phyloP scores from a whole-genome alignment of 495 filamentous ascomycete species.

The Xylaria acuta region DNA sequence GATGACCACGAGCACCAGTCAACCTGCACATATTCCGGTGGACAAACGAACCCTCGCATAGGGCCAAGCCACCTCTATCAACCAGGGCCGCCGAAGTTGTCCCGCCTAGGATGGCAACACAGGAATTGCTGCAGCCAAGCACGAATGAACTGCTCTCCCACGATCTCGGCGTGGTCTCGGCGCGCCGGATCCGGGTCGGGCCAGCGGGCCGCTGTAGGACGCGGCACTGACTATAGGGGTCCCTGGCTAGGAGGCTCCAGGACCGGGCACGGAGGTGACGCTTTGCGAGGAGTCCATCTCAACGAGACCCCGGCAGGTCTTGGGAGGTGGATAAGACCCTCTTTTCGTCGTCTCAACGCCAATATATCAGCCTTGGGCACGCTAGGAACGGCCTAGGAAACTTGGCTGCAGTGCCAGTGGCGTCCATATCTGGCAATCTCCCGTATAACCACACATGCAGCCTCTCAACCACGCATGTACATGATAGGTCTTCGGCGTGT shows the following conservation, averaged over 20 bases:
- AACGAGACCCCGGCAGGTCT: background rate
- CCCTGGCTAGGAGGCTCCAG: background rate
- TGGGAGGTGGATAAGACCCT: slow-evolving; percentile 25
- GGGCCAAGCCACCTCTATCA: slow-evolving; percentile 24
- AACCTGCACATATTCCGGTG: slow-evolving; percentile 7
- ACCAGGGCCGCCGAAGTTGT: slow-evolving; percentile 21
- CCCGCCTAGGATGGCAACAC: slow-evolving; percentile 4
- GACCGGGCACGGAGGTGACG: slow-evolving; percentile 15
- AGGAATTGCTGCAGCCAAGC: slow-evolving; percentile 23
- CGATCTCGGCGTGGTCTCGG: slow-evolving; percentile 27
- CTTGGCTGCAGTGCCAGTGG: slow-evolving; percentile 11
- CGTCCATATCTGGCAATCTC: slow-evolving; percentile 5
- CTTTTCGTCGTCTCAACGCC: slow-evolving; percentile 19
- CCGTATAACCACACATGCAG: slow-evolving; percentile 11
- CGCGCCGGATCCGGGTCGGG: slow-evolving; percentile 24
- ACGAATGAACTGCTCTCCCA: background rate
- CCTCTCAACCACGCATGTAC: background rate
- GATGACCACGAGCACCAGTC: slow-evolving; percentile 8
- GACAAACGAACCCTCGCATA: slow-evolving; percentile 16
- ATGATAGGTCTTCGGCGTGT: background rate
- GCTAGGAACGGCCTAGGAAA: slow-evolving; percentile 12
- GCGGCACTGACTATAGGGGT: slow-evolving; percentile 17
- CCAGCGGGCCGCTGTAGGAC: slow-evolving; percentile 17
- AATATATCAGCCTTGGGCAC: slow-evolving; percentile 11
- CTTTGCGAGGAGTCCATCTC: background rate